Evolutionary conservation across 345 rosid species (phyloP), one percentile per base, ranked within the genome.

Genomic region (Xanthoceras sorbifolium): DNA sequence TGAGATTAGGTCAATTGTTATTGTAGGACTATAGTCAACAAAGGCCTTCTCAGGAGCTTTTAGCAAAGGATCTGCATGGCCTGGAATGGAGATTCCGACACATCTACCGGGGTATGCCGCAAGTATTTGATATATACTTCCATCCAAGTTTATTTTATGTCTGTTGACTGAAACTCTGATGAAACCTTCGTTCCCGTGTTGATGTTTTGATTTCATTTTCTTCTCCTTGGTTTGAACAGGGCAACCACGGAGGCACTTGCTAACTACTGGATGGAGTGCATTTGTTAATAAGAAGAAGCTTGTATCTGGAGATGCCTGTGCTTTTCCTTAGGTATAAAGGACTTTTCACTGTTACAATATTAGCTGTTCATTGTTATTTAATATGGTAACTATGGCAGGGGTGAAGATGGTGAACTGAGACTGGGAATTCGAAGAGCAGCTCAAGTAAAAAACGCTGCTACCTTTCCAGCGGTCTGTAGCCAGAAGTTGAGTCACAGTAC

Each of bases 181-280:
- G 4, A 11, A 17, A 32, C 50, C 5, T 65, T 26, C 36, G 52
- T 64, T 67, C 14, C 55, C 5, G 17, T 54, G 3, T 64, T 69
- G 66, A 7, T 65, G 18, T 23, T 57, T 61, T 20, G 10, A 28
- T 31, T 44, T 69, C 60, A 38, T 48, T 23, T 62, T 71, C 62
- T 11, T 50, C 69, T 61, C 31, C 50, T 57, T 76, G 71, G 66
- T 75, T 69, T 57, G 77, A 63, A 22, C 83, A 96, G 99, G 99
- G 34, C 99, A 94, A 84, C 99, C 99, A 20, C 90, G 98, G 77
- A 89, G 99, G 86, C 99, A 97, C 84, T 86, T 97, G 92, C 97
- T 97, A 18, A 97, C 99, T 7, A 97, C 98, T 8, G 99, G 99
- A 55, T 97, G 99, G 99, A 97, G 97, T 84, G 95, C 94, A 25